Evolutionary conservation across 2,329 filamentous ascomycete species (phyloP).

Genomic region (Talaromyces marneffei): DNA sequence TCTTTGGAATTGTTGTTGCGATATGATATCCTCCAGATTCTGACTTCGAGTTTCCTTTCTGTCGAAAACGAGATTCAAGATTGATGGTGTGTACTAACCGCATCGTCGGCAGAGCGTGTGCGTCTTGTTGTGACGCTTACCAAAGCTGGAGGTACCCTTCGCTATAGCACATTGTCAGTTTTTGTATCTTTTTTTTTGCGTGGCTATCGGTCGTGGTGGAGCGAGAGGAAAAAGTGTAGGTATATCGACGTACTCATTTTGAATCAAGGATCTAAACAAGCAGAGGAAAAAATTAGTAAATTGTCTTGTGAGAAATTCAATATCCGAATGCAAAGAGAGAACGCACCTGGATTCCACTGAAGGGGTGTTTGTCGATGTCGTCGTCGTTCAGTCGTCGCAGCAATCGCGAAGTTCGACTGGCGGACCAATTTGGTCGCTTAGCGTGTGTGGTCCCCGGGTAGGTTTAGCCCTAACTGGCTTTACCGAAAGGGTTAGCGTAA

Average conservation of each 20-base stretch:
- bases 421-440: constrained; percentile 29
- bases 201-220: constrained; percentile 18
- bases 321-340: constrained; percentile 4
- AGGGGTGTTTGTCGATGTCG: constrained; percentile 40
- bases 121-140: constrained; percentile 93
- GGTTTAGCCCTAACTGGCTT: constrained; percentile 26
- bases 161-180: constrained; percentile 49
- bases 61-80: background rate
- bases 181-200: constrained; percentile 19
- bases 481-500: constrained; percentile 7
- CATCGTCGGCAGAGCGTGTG: constrained; percentile 98
- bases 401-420: constrained; percentile 14
- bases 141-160: constrained; percentile 67
- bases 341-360: constrained; percentile 34
- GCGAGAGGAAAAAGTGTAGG: background rate
- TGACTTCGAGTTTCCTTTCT: background rate
- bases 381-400: constrained; percentile 32
- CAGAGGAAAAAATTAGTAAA: constrained; percentile 23
- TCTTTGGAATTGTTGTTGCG: background rate
- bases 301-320: constrained; percentile 14
- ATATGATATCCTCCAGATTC: background rate
- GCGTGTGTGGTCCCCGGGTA: constrained; percentile 38
- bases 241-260: constrained; percentile 51
- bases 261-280: constrained; percentile 43
- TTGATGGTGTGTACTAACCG: constrained; percentile 60